Base-by-base conservation (phyloP, 768 basidiomycete species). In the Psilocybe cubensis region DNA sequence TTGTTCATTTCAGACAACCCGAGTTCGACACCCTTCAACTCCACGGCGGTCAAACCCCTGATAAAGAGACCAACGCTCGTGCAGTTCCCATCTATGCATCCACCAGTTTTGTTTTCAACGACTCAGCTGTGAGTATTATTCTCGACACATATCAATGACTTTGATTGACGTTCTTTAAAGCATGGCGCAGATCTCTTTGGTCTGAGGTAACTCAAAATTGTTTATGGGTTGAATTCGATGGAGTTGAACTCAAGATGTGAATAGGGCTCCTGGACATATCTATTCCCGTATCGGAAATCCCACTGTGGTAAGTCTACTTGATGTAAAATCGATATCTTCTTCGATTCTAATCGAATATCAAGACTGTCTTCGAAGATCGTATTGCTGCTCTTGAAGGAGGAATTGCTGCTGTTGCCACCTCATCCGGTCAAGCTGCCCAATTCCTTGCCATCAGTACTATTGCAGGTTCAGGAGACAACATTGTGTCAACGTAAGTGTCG, bases 351-450 rank as follows among this genome's bases (percentile, higher is more conserved):
- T 44, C 52, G 20, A 20, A 25, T 31, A 33, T 43, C 10, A 61
- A 89, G 88, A 87, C 86, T 54, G 87, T 92, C 1, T 91, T 94
- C 61, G 92, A 93, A 70, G 80, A 86, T 54, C 84, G 91, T 6
- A 86, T 92, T 24, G 86, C 89, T 3, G 88, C 88, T 0, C 78
- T 93, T n/a, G 92, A 94, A 69, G 88, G 89, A 10, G 92, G 92
- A 23, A 77, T 76, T 1, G 90, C 89, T 0, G 91, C 91, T 5
- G 79, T 93, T 3, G 91, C 91, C 2, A 79, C 86, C 0, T 74
- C 89, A 3, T 88, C 87, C 52, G 92, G 91, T 0, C 90, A 91
- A 67, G 76, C 88, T 6, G 92, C 91, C 0, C 90, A 92, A 63
- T 89, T 92, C 71, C 74, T 91, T 69, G 79, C 90, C 1, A 83